These are phyloP conservation scores for Paecilomyces sp. DNA, from an alignment of 2,329 filamentous ascomycete genomes.

Conservation along the genomic window DNA sequence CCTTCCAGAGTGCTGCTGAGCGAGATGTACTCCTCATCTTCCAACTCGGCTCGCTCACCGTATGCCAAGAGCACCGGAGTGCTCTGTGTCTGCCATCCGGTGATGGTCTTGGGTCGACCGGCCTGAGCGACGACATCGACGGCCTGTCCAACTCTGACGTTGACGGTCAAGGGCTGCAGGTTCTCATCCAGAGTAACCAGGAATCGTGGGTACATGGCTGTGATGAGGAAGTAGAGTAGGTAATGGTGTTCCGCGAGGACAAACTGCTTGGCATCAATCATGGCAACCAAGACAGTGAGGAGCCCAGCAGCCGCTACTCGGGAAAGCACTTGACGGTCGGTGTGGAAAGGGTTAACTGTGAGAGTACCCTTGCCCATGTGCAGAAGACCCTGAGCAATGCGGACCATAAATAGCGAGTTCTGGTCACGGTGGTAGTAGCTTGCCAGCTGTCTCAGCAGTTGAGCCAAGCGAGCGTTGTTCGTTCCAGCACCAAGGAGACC, in stretches of 20 bases:
- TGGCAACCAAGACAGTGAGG: constrained; percentile 79
- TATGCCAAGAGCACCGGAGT: constrained; percentile 94
- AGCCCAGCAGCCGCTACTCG: constrained; percentile 84
- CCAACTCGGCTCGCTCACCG: constrained; percentile 90
- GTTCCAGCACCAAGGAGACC: constrained; percentile 92
- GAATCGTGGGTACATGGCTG: constrained; percentile 95
- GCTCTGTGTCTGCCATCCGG: constrained; percentile 98
- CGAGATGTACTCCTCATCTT: constrained; percentile 95
- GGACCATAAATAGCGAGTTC: constrained; percentile 97
- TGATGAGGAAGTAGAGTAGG: constrained; percentile 93
- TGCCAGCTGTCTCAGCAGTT: constrained; percentile 86
- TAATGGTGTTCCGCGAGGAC: constrained; percentile 71
- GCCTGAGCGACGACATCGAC: constrained; percentile 98
- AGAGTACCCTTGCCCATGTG: constrained; percentile 99
- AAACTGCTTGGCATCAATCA: constrained; percentile 93
- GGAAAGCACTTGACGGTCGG: constrained; percentile 90
- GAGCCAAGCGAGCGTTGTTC: constrained; percentile 93
- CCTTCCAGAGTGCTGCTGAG: constrained; percentile 88
- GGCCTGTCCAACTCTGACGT: constrained; percentile 93
- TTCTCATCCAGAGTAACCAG: constrained; percentile 93
- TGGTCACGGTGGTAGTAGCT: constrained; percentile 98
- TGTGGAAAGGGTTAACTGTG: constrained; percentile 97
- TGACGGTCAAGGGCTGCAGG: constrained; percentile 86
- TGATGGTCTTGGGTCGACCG: constrained; percentile 96
- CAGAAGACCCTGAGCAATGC: constrained; percentile 91